Conservation (phyloP, 257 asterid species). For the Henckelia pumila region DNA sequence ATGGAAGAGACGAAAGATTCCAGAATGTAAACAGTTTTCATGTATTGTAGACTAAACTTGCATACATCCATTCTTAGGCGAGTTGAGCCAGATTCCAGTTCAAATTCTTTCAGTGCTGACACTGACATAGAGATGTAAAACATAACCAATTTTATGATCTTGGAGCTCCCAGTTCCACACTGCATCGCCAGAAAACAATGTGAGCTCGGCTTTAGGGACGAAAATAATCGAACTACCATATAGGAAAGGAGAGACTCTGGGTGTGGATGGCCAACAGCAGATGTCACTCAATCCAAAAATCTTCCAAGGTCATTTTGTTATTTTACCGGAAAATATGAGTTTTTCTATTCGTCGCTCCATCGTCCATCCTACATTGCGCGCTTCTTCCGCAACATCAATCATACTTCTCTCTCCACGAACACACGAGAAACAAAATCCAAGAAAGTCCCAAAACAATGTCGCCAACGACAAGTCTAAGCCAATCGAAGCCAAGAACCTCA, state of each 20-base stretch:
- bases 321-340: neutral
- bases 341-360: neutral
- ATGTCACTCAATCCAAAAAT: neutral
- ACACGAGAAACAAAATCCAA: constrained; percentile 79
- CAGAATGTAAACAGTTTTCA: constrained; percentile 25
- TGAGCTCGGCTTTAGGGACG: neutral
- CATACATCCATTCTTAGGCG: constrained; percentile 16
- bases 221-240: neutral
- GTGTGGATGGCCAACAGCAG: neutral
- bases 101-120: constrained; percentile 3
- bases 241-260: neutral
- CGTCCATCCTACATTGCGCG: neutral
- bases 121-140: neutral
- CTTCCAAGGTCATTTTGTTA: constrained; percentile 5
- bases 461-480: constrained; percentile 78
- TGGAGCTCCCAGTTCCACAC: constrained; percentile 1
- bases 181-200: neutral
- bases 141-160: neutral
- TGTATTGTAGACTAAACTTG: constrained; percentile 11
- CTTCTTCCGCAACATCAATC: constrained; percentile 38
- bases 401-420: constrained; percentile 93
- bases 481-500: constrained; percentile 81
- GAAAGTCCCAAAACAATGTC: constrained; percentile 71
- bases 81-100: neutral
- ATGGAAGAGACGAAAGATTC: constrained; percentile 23